Percentiles rank a stretch among this genome's conserved stretches.
Evolutionary conservation across 225 moss, liverwort and hornwort genomes (phyloP).

Genomic region (Climacium dendroides): DNA sequence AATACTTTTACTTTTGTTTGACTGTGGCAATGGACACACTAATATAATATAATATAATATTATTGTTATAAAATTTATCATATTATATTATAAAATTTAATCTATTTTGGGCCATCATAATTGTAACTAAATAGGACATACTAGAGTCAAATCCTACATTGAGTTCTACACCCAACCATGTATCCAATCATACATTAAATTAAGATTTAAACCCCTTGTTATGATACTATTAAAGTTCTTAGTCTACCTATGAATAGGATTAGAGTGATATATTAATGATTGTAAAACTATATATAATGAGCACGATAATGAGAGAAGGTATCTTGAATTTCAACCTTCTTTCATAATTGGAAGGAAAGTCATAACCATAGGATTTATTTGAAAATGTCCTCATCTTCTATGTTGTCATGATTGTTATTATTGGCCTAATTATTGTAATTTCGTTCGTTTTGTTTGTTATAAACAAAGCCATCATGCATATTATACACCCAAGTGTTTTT

Average conservation of each 20-base stretch:
- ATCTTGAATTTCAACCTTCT: not conserved
- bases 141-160: not conserved
- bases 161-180: not conserved
- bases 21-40: too few species aligned
- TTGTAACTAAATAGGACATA: too few species aligned
- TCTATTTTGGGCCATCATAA: too few species aligned
- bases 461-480: not conserved
- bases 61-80: too few species aligned
- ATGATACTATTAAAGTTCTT: not conserved
- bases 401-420: not conserved
- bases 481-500: not conserved
- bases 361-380: not conserved
- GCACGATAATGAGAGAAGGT: accelerated
- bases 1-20: too few species aligned
- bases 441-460: not conserved
- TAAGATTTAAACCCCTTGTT: not conserved
- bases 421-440: too few species aligned
- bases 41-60: too few species aligned
- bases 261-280: not conserved
- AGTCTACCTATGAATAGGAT: not conserved
- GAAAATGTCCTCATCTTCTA: not conserved
- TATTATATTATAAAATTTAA: too few species aligned
- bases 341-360: not conserved
- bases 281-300: not conserved
- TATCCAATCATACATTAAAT: not conserved